These are phyloP conservation scores for Oryza coarctata DNA, from an alignment of 176 grass and related monocot species.

Conservation along the genomic window DNA sequence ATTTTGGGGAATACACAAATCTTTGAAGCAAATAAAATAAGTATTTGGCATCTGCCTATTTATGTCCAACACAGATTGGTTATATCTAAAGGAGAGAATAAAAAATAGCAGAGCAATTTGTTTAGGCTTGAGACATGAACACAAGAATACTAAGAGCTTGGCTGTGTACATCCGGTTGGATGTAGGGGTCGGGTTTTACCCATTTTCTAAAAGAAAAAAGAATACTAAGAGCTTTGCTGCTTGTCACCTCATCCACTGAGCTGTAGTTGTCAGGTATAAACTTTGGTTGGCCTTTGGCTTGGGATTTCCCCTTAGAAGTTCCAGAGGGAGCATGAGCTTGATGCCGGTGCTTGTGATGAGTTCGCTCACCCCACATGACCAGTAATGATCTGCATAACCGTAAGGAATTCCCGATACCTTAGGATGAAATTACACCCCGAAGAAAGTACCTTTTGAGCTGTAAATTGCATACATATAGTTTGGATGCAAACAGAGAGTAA, in stretches of 20 bases:
- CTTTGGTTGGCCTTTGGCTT: constrained; percentile 30
- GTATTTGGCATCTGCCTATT: neutral
- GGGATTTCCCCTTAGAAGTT: constrained; percentile 49
- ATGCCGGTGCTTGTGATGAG: constrained; percentile 51
- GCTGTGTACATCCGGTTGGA: too few relatives aligned
- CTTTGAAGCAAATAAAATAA: neutral
- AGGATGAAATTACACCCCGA: neutral
- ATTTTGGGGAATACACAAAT: neutral
- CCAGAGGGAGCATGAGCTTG: constrained; percentile 31
- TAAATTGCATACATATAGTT: neutral
- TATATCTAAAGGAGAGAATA: neutral
- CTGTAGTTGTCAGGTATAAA: constrained; percentile 84
- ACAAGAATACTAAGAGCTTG: neutral
- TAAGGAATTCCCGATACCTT: neutral
- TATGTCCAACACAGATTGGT: constrained; percentile 1
- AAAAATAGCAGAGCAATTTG: neutral
- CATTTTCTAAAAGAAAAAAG: too few relatives aligned
- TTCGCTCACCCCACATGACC: constrained; percentile 55
- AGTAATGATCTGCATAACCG: constrained; percentile 11
- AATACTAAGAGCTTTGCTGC: neutral
- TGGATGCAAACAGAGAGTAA: neutral
- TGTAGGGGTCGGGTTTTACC: too few relatives aligned
- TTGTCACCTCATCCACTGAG: constrained; percentile 76
- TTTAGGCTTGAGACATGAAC: neutral
- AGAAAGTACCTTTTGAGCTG: neutral